Evolutionary conservation across 306 rosid species (phyloP), one percentile per base, ranked within the genome.

Genomic region (Ormosia emarginata): DNA sequence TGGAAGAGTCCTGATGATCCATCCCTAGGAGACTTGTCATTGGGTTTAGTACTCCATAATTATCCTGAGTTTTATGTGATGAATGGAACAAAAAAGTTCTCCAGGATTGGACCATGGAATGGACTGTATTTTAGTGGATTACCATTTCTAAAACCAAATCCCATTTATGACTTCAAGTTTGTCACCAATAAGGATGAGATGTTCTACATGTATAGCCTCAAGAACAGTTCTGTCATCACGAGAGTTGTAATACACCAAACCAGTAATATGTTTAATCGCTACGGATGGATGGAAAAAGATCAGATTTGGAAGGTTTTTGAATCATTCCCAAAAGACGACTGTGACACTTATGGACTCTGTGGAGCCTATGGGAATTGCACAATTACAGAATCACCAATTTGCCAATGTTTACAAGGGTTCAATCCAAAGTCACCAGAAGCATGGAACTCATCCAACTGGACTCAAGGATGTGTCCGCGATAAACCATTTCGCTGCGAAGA

Each of bases 321-420:
- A 15, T 0, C 4, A 6, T 4, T 52, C 3, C 73, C 85, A 0
- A 1, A 1, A 4, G 86, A 88, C 14, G 0, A 0, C 0, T 90
- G 91, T 66, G 94, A 85, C 7, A 1, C 0, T 0, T 71, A 79
- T 43, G 79, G 39, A 2, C 0, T 4, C 0, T 91, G 91, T 74
- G 92, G 92, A 41, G n/a, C 83, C 32, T 7, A 83, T 56, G 83
- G 80, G 3, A 56, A 58, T 0, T 90, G 92, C 62, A 4, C 1
- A 3, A 58, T 12, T 2, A 57, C 13, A 2, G 15, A 44, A 0
- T 2, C 73, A 7, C 77, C 46, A 8, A 1, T 5, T 1, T 89
- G 92, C 12, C 15, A 44, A 30, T 87, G 92, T 52, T 79, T 87
- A 3, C 3, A 9, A 76, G 92, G 91, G 10, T 89, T 83, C 47